Evolutionary conservation across 768 basidiomycete species (phyloP), one percentile per base, ranked within the genome.

Genomic region (Stropharia rugosoannulata): DNA sequence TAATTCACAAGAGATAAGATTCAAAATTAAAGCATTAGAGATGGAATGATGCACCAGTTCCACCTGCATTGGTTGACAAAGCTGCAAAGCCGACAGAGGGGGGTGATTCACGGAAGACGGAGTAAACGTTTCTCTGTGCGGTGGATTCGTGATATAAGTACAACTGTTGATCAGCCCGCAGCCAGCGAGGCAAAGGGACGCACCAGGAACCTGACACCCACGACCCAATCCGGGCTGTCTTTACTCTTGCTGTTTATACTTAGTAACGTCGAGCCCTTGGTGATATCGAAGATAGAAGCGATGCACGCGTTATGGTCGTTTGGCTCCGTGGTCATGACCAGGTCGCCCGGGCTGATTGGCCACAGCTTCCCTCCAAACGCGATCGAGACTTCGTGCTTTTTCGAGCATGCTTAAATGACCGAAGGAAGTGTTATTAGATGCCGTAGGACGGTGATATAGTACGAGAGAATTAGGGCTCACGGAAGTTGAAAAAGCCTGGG

Each of bases 351-450:
- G 63, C 73, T 80, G 67, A 99, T 90, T 5, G 86, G 71, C 89
- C 97, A 99, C 1, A 75, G 61, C 56, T 82, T 79, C 1, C 89
- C 87, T 3, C 93, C 93, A 60, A 95, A 98, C 8, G 86, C 80
- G 11, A 98, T 57, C 4, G 85, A 78, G 27, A 89, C 68, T 1
- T 71, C 64, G 18, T 93, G 64, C 2, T 71, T 56, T 1, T 84
- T 84, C 16, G 57, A 66, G 66, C 95, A 97, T 1, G 95, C 94
- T 92, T 63, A n/a, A n/a, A 4, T 1, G 22, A 4, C 22, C 22
- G 22, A 22, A 22, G 22, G 5, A 51, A 11, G 1, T n/a, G 59
- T 22, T 38, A 22, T 22, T 22, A 22, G 25, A 12, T n/a, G 32
- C 18, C 12, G 16, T 11, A 16, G 11, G 11, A 11, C 16, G 12